A percentile compares a stretch with the other conserved stretches of the same genome.
phyloP scores from a whole-genome alignment of 306 rosid species.

The Prinsepia uniflora region DNA sequence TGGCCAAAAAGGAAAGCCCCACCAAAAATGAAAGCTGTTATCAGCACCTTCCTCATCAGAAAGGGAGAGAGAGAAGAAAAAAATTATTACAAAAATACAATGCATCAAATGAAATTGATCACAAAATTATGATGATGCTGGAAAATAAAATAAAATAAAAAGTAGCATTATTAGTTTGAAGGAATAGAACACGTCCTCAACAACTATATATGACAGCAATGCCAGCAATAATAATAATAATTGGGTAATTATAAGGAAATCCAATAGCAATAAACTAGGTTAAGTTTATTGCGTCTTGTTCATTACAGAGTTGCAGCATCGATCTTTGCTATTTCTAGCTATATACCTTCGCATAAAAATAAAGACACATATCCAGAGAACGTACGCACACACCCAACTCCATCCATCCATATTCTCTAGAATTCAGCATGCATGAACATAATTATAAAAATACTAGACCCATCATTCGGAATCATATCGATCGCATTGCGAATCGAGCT shows the following conservation, averaged over 20 bases:
- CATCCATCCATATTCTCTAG: constrained; percentile 18
- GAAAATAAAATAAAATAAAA: constrained; percentile 15
- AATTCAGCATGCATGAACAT: not conserved
- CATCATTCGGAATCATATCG: no score
- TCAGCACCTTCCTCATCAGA: constrained; percentile 31
- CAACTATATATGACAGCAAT: constrained; percentile 53
- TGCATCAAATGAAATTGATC: constrained; percentile 17
- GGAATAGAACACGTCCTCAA: constrained; percentile 54
- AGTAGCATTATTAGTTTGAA: constrained; percentile 37
- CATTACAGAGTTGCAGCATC: constrained; percentile 51
- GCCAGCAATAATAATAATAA: constrained; percentile 37
- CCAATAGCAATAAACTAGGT: constrained; percentile 48
- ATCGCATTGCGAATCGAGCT: constrained; percentile 9
- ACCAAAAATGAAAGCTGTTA: constrained; percentile 33
- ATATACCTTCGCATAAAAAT: constrained; percentile 47
- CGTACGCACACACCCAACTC: constrained; percentile 24
- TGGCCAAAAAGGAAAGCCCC: constrained; percentile 49
- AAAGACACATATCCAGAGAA: constrained; percentile 52
- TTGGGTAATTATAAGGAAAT: constrained; percentile 32
- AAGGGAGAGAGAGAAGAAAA: constrained; percentile 2
- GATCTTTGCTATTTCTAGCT: constrained; percentile 50
- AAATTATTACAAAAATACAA: constrained; percentile 20
- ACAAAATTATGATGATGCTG: constrained; percentile 26
- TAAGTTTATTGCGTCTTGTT: constrained; percentile 70
- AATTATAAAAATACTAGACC: not conserved